Base-by-base conservation (phyloP, 176 grass and related monocot species). In the Avena atlantica region DNA sequence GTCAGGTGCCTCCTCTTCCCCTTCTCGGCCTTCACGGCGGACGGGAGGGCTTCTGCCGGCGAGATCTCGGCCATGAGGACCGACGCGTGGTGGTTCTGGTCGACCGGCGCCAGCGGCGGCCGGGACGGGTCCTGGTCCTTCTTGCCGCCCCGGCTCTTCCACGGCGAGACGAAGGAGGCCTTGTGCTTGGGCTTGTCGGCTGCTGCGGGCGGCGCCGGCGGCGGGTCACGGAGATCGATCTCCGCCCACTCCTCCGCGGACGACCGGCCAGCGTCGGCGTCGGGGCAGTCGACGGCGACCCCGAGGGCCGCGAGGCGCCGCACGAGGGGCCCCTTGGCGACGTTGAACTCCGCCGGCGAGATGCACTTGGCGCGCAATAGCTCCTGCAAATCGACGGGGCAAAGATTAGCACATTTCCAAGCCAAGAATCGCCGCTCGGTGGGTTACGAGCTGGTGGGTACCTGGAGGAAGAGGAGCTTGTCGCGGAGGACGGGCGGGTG, bases 401-500 rank as follows among this genome's bases (percentile, higher is more conserved):
- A 9, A 42, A 59, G 40, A 59, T 58, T 0, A 20, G 67, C 2
- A 70, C 70, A 23, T 6, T 64, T 15, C 27, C 8, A 2, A 72
- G 69, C 37, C 36, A 60, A 6, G 36, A 44, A 62, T 45, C 10
- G 31, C 3, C 53, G 16, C 53, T 56, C 31, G 31, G 31, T 31
- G 31, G 31, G 31, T 31, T 31, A 31, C 31, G 31, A 31, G 31
- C 31, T 31, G 31, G 31, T 31, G 67, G 67, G 63, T 45, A 95
- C 93, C 89, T 98, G 92, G 76, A 98, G 93, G 85, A 98, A 98
- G 45, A 98, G 88, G 44, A 98, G 92, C 85, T 96, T 98, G 84
- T 98, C 94, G 56, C 92, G 86, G 82, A 94, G 60, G 52, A 99
- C 20, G 52, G 78, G 79, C 25, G 90, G 84, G 8, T 79, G 87